Evolutionary conservation across 495 filamentous ascomycete genomes (phyloP), one percentile per base, ranked within the genome.

Genomic region (Tuber aestivum): DNA sequence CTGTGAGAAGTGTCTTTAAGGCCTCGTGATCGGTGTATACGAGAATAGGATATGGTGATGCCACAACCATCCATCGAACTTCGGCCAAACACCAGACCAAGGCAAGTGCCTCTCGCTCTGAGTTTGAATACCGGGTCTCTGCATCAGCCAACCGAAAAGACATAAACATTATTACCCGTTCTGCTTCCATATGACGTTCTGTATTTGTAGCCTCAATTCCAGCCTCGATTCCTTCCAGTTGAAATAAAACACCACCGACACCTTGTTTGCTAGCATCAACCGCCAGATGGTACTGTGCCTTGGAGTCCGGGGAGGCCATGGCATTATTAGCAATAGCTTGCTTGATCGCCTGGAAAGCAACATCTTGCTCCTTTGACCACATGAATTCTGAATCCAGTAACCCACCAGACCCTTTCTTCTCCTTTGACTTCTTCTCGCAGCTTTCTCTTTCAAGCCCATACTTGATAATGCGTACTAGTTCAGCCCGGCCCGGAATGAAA

Each of bases 91-190:
- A 37, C 0, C 38, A 16, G 14, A 77, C 5, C 0, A 77, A 50
- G 0, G 75, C 32, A 2, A 74, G 14, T 0, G n/a, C 71, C 38
- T 75, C 56, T 3, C 42, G 2, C 12, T 69, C 72, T 3, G 65
- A 38, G 7, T 32, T 75, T 0, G 0, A 16, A 65, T 75, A 76
- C 2, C 27, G 20, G 0, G 21, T 50, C 7, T 50, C 45, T 8
- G 7, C 21, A 50, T 50, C 45, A 3, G 45, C 45, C 4, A 50
- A 18, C 20, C 7, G 23, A n/a, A 50, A 50, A 20, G 76, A 74
- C n/a, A 77, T 70, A 70, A 42, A 74, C 42, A 70, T 72, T 4
- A 75, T 45, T 0, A 75, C 44, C 10, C 69, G 14, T 21, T 72
- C 69, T 4, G n/a, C 41, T 21, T 37, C 1, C 1, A 5, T 10